Evolutionary conservation across 305 asterid genomes (phyloP), one percentile per base, ranked within the genome.

Genomic region (Fraxinus latifolia): DNA sequence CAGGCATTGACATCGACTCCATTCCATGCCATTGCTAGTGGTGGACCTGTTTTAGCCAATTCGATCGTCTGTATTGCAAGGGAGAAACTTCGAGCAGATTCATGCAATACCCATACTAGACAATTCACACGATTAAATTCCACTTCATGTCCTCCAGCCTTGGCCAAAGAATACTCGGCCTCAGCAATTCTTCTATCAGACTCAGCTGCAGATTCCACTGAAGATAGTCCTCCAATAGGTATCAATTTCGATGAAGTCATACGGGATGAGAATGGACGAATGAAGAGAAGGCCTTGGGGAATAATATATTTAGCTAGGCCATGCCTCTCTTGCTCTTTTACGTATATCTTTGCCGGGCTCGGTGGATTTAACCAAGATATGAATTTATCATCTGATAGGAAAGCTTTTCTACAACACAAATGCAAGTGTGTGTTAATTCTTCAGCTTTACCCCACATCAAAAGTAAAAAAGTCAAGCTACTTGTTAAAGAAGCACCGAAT

Each of bases 1-100:
- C 97, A 94, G 39, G 94, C 93, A 82, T 92, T 87, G 55, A 90
- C 94, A 84, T 94, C 97, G 0, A 92, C 89, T 17, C 94, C 98
- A 72, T 77, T 86, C 96, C 97, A 92, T 1, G 96, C 98, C 95
- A 90, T 92, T 25, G 97, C 93, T 81, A 92, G 83, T 65, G 91
- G 90, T 3, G 94, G 86, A 23, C 91, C 90, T 1, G 84, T 86
- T 82, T 86, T 78, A 44, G 81, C 91, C 87, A 90, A 84, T 17
- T 89, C 89, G 82, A 82, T 93, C 1, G 74, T 81, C 87, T 85
- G 89, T 12, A 87, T 80, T 42, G 89, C 86, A 74, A 78, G 80
- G 2, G 98, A 92, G 81, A 94, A 94, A 78, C 92, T 91, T 82
- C 90, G 84, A 15, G 98, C 91, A 79, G 92, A 89, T 82, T 92